Base-by-base conservation (phyloP, 768 basidiomycete species). In the Erythrobasidium yunnanense region DNA sequence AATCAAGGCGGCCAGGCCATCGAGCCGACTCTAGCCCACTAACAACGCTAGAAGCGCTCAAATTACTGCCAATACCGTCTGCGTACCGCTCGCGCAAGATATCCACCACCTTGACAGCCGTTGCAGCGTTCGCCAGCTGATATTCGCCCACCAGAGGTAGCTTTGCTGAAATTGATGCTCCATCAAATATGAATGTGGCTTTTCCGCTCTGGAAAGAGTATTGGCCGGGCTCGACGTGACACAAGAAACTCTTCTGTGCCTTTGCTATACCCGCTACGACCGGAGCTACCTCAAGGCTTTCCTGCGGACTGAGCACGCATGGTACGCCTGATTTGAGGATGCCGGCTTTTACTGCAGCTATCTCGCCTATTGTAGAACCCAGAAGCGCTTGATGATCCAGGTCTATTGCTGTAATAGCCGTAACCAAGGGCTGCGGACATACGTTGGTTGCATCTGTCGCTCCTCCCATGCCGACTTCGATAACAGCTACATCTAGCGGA, bases 381-480 rank as follows among this genome's bases (percentile, higher is more conserved):
- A 99, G 80, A 74, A 93, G 90, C 2, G 82, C 82, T 70, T 92
- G 90, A 75, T 97, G 95, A 77, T 99, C 95, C 46, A 97, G 78
- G 75, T 90, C 92, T 22, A 97, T 87, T 1, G 85, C 77, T 0
- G 91, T 89, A 27, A 97, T 79, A 32, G 84, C 87, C n/a, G 87
- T 88, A 1, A 85, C 83, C 32, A 90, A 76, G 45, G 92, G 81
- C 55, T 78, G 78, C 1, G 87, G 82, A 20, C 97, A 82, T 58
- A 87, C 81, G 74, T 99, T 99, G 1, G 95, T 99, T 20, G 95
- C 93, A 74, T 97, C 95, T 54, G 86, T 77, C 2, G 83, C 80
- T 3, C 95, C 95, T 0, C 95, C 95, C 86, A 99, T 85, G 0
- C 95, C 93, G 8, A 90, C 92, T 77, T 99, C 93, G 47, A 95